phyloP scores from a whole-genome alignment of 768 basidiomycete genomes.

The Boletus reticulatus region DNA sequence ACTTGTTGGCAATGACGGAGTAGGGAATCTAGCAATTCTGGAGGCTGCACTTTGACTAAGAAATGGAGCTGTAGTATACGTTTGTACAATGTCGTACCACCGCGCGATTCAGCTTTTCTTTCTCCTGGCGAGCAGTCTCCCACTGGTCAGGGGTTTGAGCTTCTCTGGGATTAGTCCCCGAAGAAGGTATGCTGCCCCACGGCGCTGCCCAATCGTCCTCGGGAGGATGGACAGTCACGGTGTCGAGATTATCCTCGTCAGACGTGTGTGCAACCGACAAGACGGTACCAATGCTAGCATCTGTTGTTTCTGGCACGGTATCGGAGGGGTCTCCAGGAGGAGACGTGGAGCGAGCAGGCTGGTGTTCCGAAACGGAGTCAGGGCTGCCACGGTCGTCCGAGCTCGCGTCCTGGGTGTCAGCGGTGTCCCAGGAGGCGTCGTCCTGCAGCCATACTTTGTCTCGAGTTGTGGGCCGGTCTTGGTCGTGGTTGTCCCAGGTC shows the following conservation, averaged over 20 bases:
- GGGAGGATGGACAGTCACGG: background rate
- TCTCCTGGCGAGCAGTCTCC: constrained; percentile 58
- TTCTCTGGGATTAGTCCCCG: constrained; percentile 22
- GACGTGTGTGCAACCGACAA: constrained; percentile 28
- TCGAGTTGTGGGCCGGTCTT: constrained; percentile 14
- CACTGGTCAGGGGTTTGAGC: constrained; percentile 52
- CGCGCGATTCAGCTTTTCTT: constrained; percentile 56
- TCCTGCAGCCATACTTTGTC: constrained; percentile 41
- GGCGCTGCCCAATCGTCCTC: constrained; percentile 39
- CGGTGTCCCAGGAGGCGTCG: background rate
- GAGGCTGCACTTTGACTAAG: constrained; percentile 49
- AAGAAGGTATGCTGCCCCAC: constrained; percentile 34
- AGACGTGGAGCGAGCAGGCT: background rate
- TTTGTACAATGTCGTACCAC: constrained; percentile 49
- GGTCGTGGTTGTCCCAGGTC: constrained; percentile 14
- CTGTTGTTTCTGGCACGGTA: constrained; percentile 19
- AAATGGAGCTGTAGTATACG: constrained; percentile 15
- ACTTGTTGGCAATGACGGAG: constrained; percentile 53
- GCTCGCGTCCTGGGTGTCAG: background rate
- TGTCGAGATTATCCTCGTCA: background rate
- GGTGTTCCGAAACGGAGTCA: background rate
- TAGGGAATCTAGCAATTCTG: constrained; percentile 60
- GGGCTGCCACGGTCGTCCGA: background rate
- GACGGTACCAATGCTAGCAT: constrained; percentile 38
- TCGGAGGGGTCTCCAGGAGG: background rate